Percentiles rank a stretch among this genome's conserved stretches.
phyloP scores from a whole-genome alignment of 192 early-diverging fungal genomes.

The Coemansia furcata region DNA sequence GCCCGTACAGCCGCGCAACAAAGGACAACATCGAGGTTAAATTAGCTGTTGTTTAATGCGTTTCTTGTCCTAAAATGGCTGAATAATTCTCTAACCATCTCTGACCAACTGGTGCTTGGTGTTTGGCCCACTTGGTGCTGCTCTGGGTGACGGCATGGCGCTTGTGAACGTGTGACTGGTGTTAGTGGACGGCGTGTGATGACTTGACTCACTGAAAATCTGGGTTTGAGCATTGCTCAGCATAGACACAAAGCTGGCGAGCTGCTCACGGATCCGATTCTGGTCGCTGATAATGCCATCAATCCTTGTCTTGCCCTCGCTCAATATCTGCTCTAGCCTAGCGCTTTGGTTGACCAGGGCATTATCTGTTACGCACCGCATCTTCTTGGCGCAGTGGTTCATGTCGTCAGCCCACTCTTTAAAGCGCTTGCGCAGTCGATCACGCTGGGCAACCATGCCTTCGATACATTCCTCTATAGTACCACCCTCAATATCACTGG shows the following conservation, averaged over 20 bases:
- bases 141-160: not conserved
- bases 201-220: constrained; percentile 23
- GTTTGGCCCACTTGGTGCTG: not conserved
- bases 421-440: constrained; percentile 43
- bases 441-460: constrained; percentile 31
- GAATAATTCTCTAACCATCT: not conserved
- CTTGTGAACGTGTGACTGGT: not conserved
- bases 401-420: constrained; percentile 40
- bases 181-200: not conserved
- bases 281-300: constrained; percentile 33
- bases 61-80: not conserved
- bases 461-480: constrained; percentile 24
- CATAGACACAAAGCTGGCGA: constrained; percentile 41
- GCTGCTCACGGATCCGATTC: constrained; percentile 28
- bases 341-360: constrained; percentile 48
- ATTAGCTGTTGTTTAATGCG: constrained; percentile 41
- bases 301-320: constrained; percentile 27
- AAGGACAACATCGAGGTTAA: constrained; percentile 56
- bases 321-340: constrained; percentile 32
- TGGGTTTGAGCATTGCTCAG: constrained; percentile 39
- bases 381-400: constrained; percentile 13
- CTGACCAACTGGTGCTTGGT: not conserved
- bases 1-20: constrained; percentile 58
- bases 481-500: not conserved
- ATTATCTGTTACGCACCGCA: constrained; percentile 38